Conservation (phyloP, 140 eudicot species). For the Eryngium alpinum region DNA sequence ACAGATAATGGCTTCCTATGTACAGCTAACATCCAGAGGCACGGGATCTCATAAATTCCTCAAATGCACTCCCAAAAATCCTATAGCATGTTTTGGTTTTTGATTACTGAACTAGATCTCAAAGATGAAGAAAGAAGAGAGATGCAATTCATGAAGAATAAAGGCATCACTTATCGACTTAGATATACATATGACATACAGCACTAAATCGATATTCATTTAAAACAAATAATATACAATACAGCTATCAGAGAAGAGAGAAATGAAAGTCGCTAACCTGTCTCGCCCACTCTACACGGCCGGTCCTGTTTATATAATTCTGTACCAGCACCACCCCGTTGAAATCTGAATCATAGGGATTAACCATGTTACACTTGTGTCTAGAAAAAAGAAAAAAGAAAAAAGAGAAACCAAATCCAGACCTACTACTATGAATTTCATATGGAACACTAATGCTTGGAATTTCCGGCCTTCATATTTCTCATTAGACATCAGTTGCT, state of each 20-base stretch:
- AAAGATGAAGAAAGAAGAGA: neutral
- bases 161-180: neutral
- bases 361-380: neutral
- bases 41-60: neutral
- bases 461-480: neutral
- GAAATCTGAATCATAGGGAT: constrained; percentile 52
- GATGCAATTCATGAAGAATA: neutral
- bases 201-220: neutral
- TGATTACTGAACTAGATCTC: neutral
- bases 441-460: neutral
- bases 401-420: neutral
- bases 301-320: constrained; percentile 73
- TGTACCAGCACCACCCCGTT: constrained; percentile 88
- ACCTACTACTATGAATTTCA: neutral
- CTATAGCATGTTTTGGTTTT: neutral
- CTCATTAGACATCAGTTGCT: too few relatives aligned
- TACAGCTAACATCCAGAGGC: neutral
- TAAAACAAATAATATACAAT: neutral
- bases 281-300: constrained; percentile 81
- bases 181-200: neutral
- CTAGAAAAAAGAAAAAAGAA: neutral
- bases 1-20: neutral
- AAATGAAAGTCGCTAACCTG: constrained; percentile 42
- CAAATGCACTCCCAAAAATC: neutral
- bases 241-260: neutral